phyloP scores from a whole-genome alignment of 1,139 yeast species.

The Nematodospora anomalae region DNA sequence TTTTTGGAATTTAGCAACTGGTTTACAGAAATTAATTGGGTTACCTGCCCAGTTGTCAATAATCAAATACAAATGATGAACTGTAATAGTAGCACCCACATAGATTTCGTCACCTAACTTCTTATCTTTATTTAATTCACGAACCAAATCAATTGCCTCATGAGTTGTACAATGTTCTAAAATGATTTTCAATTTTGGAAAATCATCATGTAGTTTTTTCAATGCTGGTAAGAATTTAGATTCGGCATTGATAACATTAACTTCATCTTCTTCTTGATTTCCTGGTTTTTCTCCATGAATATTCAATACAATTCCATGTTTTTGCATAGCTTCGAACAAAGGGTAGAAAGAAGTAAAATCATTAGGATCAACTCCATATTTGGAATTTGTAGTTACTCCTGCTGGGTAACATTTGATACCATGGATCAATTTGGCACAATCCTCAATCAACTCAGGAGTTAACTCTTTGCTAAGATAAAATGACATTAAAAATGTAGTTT shows the following conservation, averaged over 20 bases:
- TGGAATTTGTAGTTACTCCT: conserved; percentile 95
- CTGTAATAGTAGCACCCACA: conserved; percentile 93
- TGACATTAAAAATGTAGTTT: conserved; percentile 88
- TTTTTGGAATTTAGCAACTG: conserved; percentile 90
- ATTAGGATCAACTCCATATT: conserved; percentile 91
- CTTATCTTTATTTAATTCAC: conserved; percentile 60
- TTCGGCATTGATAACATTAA: conserved; percentile 93
- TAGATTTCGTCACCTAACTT: conserved; percentile 42
- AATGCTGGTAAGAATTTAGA: conserved; percentile 91
- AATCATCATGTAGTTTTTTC: conserved; percentile 69
- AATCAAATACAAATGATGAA: conserved; percentile 87
- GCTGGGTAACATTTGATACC: conserved; percentile 97
- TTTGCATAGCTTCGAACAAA: conserved; percentile 83
- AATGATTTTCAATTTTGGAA: conserved; percentile 84
- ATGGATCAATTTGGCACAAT: conserved; percentile 81
- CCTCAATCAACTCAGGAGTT: conserved; percentile 79
- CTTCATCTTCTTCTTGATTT: conserved; percentile 46
- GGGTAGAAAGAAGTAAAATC: conserved; percentile 89
- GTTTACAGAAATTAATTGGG: conserved; percentile 93
- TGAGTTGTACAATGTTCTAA: conserved; percentile 94
- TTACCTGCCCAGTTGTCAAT: conserved; percentile 97
- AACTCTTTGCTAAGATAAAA: conserved; percentile 75
- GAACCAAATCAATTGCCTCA: conserved; percentile 79
- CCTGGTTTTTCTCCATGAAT: conserved; percentile 96
- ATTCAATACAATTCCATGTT: conserved; percentile 72